Base-by-base conservation (phyloP, 345 rosid species). In the Eutrema yunnanense region DNA sequence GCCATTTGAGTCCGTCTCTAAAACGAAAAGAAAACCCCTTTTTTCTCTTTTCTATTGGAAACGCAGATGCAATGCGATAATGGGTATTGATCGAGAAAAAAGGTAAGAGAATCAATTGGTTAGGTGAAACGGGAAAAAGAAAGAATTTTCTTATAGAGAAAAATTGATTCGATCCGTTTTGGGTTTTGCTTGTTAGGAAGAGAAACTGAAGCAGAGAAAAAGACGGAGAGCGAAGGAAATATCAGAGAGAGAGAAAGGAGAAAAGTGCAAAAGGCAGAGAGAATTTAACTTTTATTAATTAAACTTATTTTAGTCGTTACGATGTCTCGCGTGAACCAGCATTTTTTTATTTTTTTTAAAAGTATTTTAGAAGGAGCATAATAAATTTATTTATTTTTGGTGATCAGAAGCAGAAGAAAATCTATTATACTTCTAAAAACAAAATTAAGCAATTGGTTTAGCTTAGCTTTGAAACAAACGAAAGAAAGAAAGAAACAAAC, bases 1-100 rank as follows among this genome's bases (percentile, higher is more conserved):
- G 99, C 90, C 99, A 95, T 93, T 63, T 36, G 33, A 11, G 48
- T 44, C 57, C 32, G 4, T 69, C 48, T 46, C 48, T 42, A 0
- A 22, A 53, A 53, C 11, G 5, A 51, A 40, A 9, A 58, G 40
- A 36, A 37, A 14, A n/a, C 55, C 30, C 22, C n/a, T 32, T 58
- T 32, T 30, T 8, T 6, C 40, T 34, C 19, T 9, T 5, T 57
- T 57, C 8, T 12, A 46, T 34, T 32, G 55, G 13, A 43, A 71
- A 65, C 67, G 32, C 72, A 64, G 76, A 77, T 72, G 77, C 60
- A 76, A 73, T 57, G 78, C 27, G 67, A 27, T 6, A 54, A 69
- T 52, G 54, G 14, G 72, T 58, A 29, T 38, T 73, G 59, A 66
- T 38, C 27, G 22, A 2, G 22, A 2, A n/a, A 43, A 36, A 38